Base-by-base conservation (phyloP, 2,329 filamentous ascomycete genomes). In the Claviceps sp. region DNA sequence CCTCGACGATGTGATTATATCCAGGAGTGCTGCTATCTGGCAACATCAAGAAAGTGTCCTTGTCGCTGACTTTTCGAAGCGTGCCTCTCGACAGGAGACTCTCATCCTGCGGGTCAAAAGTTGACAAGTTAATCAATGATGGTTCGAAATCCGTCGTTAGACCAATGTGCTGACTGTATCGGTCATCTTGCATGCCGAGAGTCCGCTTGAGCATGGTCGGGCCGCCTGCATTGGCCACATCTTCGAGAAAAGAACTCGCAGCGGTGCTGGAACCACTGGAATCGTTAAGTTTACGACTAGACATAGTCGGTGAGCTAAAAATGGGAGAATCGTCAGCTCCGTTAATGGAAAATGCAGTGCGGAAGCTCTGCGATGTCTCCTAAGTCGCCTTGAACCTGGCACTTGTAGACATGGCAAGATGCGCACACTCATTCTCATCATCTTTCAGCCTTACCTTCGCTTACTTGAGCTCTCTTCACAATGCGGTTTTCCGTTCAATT, bases 131-230 rank as follows among this genome's bases (percentile, higher is more conserved):
- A 67, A 91, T 87, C 51, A 93, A 74, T n/a, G 84, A 84, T 16
- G 86, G 85, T 64, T 93, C 87, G 63, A 90, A 88, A 60, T 89
- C 85, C 49, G 86, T 89, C 49, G 86, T 91, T 53, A 85, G 80
- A 26, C 87, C 87, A 59, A 93, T 87, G 63, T 91, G 88, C 67
- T 88, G 85, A 69, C 85, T 88, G 65, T 85, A 88, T 55, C 85
- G 81, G 65, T 88, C 84, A 61, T 79, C 73, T 64, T 91, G 86
- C 58, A 93, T 75, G 54, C 87, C 87, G 53, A 93, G 72, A 16
- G 82, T 85, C 63, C 81, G 76, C 66, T 82, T 83, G 53, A 86
- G 72, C 60, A 84, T 71, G 53, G 79, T 81, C 50, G 79, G 78
- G 41, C 80, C 81, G 55, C 81, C 81, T 60, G 84, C 78, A 65